Evolutionary conservation across 1,284 basidiomycete species (phyloP).

Genomic region (Malassezia globosa): DNA sequence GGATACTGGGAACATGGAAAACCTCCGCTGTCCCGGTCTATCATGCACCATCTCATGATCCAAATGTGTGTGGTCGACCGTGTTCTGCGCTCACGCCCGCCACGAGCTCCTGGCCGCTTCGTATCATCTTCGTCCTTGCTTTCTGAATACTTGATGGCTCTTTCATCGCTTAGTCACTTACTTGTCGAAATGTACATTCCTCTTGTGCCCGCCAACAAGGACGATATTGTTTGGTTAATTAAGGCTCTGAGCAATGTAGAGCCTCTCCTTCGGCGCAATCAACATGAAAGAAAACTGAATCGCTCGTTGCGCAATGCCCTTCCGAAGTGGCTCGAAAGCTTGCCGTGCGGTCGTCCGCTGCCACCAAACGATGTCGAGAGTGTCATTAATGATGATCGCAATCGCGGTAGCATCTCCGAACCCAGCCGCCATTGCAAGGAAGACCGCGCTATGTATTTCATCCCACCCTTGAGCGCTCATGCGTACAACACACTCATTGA

Average conservation of each 20-base stretch:
- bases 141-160: conserved; percentile 7
- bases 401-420: not conserved
- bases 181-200: conserved; percentile 11
- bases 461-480: not conserved
- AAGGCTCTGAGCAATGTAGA: conserved; percentile 6
- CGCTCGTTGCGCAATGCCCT: not conserved
- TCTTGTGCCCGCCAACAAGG: conserved; percentile 4
- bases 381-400: too few relatives aligned
- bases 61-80: conserved; percentile 6
- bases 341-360: conserved; percentile 1
- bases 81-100: not conserved
- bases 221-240: conserved; percentile 13
- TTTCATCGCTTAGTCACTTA: conserved; percentile 4
- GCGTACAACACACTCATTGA: conserved; percentile 14
- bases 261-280: not conserved
- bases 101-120: not conserved
- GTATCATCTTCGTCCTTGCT: not conserved
- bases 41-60: conserved; percentile 17
- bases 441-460: not conserved
- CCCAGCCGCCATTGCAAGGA: conserved; percentile 2
- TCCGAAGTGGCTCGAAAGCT: conserved; percentile 2
- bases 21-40: conserved; percentile 9
- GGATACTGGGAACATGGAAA: not conserved
- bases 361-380: too few relatives aligned
- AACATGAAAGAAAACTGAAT: not conserved